Conservation (phyloP, 1,139 yeast species). For the Yamadazyma triangularis region DNA sequence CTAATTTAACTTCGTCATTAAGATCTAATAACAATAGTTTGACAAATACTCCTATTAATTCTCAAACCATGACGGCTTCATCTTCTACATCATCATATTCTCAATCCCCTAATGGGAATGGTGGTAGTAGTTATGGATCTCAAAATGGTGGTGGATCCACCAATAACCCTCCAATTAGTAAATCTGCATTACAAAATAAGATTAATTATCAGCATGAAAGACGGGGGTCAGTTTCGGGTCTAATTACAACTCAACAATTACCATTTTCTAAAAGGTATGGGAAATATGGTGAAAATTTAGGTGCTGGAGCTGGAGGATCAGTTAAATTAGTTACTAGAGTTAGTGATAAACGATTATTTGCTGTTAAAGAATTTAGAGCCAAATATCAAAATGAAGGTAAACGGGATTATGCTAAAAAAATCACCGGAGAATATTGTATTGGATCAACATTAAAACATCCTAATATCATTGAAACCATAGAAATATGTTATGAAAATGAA, state of each 20-base stretch:
- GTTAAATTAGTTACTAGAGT: conserved; percentile 72
- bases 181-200: conserved; percentile 25
- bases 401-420: conserved; percentile 88
- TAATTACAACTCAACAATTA: conserved; percentile 24
- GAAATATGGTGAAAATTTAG: conserved; percentile 79
- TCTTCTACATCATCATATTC: conserved; percentile 30
- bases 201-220: conserved; percentile 32
- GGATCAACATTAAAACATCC: conserved; percentile 90
- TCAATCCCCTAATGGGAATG: conserved; percentile 22
- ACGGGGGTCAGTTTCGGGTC: conserved; percentile 32
- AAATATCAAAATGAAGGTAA: conserved; percentile 72
- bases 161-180: neutral
- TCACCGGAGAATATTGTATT: conserved; percentile 93
- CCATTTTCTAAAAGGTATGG: conserved; percentile 76
- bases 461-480: conserved; percentile 86
- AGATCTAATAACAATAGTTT: conserved; percentile 21
- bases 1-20: conserved; percentile 40
- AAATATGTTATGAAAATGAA: conserved; percentile 85
- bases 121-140: conserved; percentile 27
- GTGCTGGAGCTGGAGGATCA: conserved; percentile 97
- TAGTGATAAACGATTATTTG: conserved; percentile 70
- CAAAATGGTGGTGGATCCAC: too few relatives aligned
- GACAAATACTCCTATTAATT: conserved; percentile 16
- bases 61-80: conserved; percentile 15
- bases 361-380: conserved; percentile 87